Evolutionary conservation across 2,329 filamentous ascomycete species (phyloP), one percentile per base, ranked within the genome.

Genomic region (Pseudogymnoascus sp.): DNA sequence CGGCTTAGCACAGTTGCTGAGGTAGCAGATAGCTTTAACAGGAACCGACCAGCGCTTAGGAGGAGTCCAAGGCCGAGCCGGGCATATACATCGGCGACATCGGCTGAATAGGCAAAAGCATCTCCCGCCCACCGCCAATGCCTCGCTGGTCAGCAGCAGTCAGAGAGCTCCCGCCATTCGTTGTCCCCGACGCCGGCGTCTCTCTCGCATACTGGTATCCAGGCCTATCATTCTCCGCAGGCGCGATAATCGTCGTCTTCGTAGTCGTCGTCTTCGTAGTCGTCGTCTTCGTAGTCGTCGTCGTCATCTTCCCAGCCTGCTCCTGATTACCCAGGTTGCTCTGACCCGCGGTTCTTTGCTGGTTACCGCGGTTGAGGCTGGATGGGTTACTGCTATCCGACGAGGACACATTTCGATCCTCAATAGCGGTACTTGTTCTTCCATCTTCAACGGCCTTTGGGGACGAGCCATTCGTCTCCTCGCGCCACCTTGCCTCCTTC

Each of bases 321-420:
- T 59, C 29, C 29, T 59, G 52, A 10, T 19, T 55, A 8, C 14
- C 21, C 10, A n/a, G 6, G 23, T 55, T 29, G 52, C 52, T 37
- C 12, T 59, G 52, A 5, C 33, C 33, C 3, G 52, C 2, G 6
- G 43, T 3, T n/a, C 29, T 35, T 6, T 59, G 52, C 21, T 33
- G 52, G 29, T 59, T 59, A 2, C 29, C 29, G 6, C 52, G 29
- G 60, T 68, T 71, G 21, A 70, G 66, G 59, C 68, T 76, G 61
- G 77, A 80, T 62, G 78, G 78, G 68, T 84, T 83, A 73, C 79
- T 82, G 67, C 85, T 88, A 66, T 85, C 86, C 8, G 87, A 87
- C 4, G 87, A 88, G 3, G 86, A 87, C 11, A 84, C 71, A 33
- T 81, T 81, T 45, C 82, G 78, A 61, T 87, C 84, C 39, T 75